Evolutionary conservation across 176 grass and related monocot genomes (phyloP).

Genomic region (Thinopyrum elongatum): DNA sequence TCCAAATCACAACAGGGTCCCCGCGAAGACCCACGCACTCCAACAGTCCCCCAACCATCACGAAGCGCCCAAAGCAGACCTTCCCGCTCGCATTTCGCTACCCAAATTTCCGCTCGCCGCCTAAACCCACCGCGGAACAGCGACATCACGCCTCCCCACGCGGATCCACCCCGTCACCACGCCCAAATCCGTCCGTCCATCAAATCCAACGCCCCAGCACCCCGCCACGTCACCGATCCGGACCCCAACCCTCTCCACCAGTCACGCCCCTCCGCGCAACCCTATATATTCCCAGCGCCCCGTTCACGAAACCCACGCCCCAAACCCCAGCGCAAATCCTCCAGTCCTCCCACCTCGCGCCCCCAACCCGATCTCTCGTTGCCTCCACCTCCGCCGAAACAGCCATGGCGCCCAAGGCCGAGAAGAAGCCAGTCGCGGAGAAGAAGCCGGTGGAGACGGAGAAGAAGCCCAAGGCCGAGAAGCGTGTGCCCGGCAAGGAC

Average conservation of each 20-base stretch:
- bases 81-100: conserved; percentile 11
- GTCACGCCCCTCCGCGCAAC: background rate
- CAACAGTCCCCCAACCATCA: background rate
- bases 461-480: conserved; percentile 39
- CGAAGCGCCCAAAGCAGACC: background rate
- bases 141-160: conserved; percentile 11
- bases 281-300: conserved; percentile 20
- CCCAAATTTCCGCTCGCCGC: background rate
- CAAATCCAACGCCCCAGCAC: background rate
- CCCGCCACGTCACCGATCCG: conserved; percentile 30
- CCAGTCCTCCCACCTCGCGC: background rate
- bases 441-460: conserved; percentile 39
- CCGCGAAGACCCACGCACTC: background rate
- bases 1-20: too few species aligned
- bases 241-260: background rate
- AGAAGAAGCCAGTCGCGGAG: conserved; percentile 52
- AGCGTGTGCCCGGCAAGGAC: conserved; percentile 14
- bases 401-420: conserved; percentile 48
- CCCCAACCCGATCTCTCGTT: background rate
- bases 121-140: background rate
- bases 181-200: conserved; percentile 7
- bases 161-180: background rate
- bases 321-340: background rate
- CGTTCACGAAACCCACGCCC: background rate
- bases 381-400: background rate